Conservation (phyloP, 163 green algal species). For the Trebouxia gelatinosa region DNA sequence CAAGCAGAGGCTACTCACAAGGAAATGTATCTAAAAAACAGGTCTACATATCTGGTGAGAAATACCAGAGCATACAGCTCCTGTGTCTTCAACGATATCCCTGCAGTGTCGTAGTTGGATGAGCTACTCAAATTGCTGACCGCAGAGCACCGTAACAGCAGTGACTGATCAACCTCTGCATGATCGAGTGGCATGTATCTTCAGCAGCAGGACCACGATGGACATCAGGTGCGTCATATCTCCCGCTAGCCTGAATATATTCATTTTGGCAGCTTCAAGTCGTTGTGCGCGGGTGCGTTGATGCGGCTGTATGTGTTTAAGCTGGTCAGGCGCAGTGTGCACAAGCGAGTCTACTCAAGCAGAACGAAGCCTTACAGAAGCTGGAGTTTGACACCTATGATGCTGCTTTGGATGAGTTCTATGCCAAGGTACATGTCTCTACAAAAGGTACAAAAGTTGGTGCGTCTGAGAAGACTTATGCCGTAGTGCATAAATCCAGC, state of each 20-base stretch:
- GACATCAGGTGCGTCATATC: conserved; percentile 97
- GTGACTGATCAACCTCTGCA: conserved; percentile 82
- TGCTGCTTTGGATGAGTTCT: conserved; percentile 88
- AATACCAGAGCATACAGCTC: conserved; percentile 98
- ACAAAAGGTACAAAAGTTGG: not conserved
- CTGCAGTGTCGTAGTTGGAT: conserved; percentile 47
- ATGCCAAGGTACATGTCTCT: conserved; percentile 79
- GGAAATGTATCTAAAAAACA: conserved; percentile 92
- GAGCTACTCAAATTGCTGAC: not conserved
- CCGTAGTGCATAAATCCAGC: no score
- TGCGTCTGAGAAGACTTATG: no score
- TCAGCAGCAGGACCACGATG: conserved; percentile 94
- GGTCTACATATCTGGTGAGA: conserved; percentile 92
- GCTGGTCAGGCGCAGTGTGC: not conserved
- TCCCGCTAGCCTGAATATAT: conserved; percentile 92
- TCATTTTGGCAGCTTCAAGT: conserved; percentile 65
- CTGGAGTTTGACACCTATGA: conserved; percentile 82
- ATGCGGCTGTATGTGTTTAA: not conserved
- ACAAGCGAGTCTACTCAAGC: conserved; percentile 46
- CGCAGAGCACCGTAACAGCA: not conserved
- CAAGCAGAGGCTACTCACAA: conserved; percentile 67
- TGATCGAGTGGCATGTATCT: conserved; percentile 91
- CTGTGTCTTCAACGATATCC: conserved; percentile 96
- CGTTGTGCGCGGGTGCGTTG: not conserved
- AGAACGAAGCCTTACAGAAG: conserved; percentile 47